These are phyloP conservation scores for Russula sp. DNA, from an alignment of 768 basidiomycete genomes.

Conservation along the genomic window DNA sequence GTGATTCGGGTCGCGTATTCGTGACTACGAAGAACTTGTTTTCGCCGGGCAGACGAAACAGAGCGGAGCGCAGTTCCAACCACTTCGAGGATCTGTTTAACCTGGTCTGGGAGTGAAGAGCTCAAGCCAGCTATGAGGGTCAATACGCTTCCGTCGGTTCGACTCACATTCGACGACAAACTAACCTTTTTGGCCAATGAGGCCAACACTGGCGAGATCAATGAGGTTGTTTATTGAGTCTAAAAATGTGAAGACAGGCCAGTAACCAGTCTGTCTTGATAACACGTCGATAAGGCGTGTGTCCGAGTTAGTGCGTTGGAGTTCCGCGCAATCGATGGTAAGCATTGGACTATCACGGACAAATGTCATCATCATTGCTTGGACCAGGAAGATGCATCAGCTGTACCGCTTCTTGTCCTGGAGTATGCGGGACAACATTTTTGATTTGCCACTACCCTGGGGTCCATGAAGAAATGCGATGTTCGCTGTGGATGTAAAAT, in stretches of 20 bases:
- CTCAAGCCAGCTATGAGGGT: conserved; percentile 68
- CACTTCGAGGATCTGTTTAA: conserved; percentile 80
- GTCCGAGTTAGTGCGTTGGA: conserved; percentile 70
- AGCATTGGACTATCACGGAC: conserved; percentile 42
- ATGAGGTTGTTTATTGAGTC: conserved; percentile 78
- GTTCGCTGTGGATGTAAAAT: conserved; percentile 46
- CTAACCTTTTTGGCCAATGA: conserved; percentile 93
- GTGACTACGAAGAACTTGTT: conserved; percentile 42
- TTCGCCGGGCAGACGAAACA: conserved; percentile 52
- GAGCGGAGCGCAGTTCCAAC: conserved; percentile 68
- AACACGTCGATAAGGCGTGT: conserved; percentile 61
- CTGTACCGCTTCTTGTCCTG: conserved; percentile 51
- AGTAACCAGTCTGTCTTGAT: conserved; percentile 83
- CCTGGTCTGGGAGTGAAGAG: conserved; percentile 73
- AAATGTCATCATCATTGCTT: conserved; percentile 45
- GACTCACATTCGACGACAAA: background rate
- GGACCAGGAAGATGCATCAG: conserved; percentile 1
- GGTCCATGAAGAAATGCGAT: conserved; percentile 79
- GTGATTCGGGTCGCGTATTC: conserved; percentile 41
- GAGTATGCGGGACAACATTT: conserved; percentile 55
- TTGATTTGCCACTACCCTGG: conserved; percentile 76
- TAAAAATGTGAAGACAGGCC: conserved; percentile 84
- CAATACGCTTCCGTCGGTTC: background rate
- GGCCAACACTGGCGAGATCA: conserved; percentile 86
- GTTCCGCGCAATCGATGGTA: conserved; percentile 77